These are phyloP conservation scores for Epicoccum nigrum DNA, from an alignment of 2,329 filamentous ascomycete species.

Conservation along the genomic window DNA sequence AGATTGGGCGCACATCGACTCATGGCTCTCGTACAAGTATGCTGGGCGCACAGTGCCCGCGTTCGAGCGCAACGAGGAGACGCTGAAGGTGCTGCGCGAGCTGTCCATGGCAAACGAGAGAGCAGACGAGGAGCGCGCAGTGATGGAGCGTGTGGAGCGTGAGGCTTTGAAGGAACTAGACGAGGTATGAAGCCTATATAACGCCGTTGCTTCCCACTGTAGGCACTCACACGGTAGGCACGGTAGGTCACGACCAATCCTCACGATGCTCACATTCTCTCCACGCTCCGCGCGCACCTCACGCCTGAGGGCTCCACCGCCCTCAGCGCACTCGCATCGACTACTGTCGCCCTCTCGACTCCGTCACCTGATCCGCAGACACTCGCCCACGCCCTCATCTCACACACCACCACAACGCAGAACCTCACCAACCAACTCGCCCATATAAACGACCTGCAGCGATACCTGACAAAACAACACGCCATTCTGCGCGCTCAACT, in stretches of 20 bases:
- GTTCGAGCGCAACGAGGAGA: slow-evolving; percentile 89
- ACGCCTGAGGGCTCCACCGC: slow-evolving; percentile 37
- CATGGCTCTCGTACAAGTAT: slow-evolving; percentile 74
- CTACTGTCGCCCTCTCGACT: slow-evolving; percentile 46
- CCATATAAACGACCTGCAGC: slow-evolving; percentile 43
- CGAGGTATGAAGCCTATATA: slow-evolving; percentile 33
- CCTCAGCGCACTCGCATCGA: slow-evolving; percentile 47
- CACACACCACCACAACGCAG: slow-evolving; percentile 39
- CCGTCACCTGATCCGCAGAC: slow-evolving; percentile 33
- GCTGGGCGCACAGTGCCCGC: slow-evolving; percentile 69
- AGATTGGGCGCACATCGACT: slow-evolving; percentile 88
- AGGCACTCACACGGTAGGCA: slow-evolving; percentile 28
- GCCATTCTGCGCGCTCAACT: slow-evolving; percentile 39
- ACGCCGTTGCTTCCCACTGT: slow-evolving; percentile 12
- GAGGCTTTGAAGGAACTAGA: slow-evolving; percentile 63
- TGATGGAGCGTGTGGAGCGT: slow-evolving; percentile 65
- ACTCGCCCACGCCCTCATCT: slow-evolving; percentile 45
- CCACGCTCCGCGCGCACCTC: slow-evolving; percentile 32
- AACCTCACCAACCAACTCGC: slow-evolving; percentile 40
- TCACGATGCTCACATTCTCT: slow-evolving; percentile 34
- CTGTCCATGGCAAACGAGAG: slow-evolving; percentile 78
- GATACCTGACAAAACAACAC: slow-evolving; percentile 43
- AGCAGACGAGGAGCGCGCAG: slow-evolving; percentile 71
- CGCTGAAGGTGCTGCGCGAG: slow-evolving; percentile 74
- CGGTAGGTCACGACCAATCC: slow-evolving; percentile 28